phyloP scores from a whole-genome alignment of 148 eudicot genomes.

The Amaranthus palmeri region DNA sequence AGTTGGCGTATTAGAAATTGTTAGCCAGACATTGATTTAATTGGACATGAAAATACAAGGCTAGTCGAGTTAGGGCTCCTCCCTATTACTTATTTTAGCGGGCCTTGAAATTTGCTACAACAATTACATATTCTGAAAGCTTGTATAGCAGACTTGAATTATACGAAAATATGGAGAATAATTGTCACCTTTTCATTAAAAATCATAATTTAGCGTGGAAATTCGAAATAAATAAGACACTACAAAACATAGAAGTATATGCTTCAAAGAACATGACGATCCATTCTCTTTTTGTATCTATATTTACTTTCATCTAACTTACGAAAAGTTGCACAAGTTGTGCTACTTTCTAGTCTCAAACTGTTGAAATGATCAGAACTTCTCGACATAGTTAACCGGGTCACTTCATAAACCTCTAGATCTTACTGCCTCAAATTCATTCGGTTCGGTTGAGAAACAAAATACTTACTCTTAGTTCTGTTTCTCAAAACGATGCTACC shows the following conservation, averaged over 20 bases:
- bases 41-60: too few relatives aligned
- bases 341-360: conserved; percentile 31
- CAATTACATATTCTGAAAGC: too few relatives aligned
- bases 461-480: background rate
- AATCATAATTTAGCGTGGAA: too few relatives aligned
- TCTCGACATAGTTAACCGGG: conserved; percentile 37
- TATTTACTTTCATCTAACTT: conserved; percentile 53
- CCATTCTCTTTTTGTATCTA: conserved; percentile 37
- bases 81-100: too few relatives aligned
- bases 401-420: conserved; percentile 19
- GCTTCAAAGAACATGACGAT: conserved; percentile 23
- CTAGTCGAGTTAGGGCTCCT: too few relatives aligned
- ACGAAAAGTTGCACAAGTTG: conserved; percentile 28
- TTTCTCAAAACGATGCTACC: too few relatives aligned
- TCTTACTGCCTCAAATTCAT: conserved; percentile 27
- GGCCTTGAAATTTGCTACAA: too few relatives aligned
- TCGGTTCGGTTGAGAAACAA: background rate
- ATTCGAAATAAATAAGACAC: background rate
- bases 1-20: too few relatives aligned
- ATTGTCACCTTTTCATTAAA: too few relatives aligned
- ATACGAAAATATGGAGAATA: too few relatives aligned
- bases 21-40: too few relatives aligned
- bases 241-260: background rate
- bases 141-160: too few relatives aligned
- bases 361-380: conserved; percentile 49